Evolutionary conservation across 805 yeast species (phyloP).

Genomic region (Peterozyma toletana): DNA sequence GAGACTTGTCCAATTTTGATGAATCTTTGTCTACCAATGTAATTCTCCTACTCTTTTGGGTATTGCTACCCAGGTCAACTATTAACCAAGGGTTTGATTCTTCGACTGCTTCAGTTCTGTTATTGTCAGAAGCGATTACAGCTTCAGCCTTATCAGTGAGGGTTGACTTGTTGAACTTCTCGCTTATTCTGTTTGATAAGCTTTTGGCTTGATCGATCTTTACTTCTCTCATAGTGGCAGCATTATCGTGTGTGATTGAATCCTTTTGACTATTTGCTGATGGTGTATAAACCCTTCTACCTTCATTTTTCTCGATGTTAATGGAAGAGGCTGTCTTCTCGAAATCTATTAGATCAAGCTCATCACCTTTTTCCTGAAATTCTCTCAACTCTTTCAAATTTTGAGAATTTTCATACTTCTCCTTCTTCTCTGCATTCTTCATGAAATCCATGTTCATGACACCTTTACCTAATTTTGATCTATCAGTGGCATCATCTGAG

Average conservation of each 20-base stretch:
- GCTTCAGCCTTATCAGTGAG: constrained; percentile 11
- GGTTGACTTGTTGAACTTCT: constrained; percentile 10
- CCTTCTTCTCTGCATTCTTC: constrained; percentile 79
- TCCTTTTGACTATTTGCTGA: constrained; percentile 33
- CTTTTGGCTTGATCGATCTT: constrained; percentile 43
- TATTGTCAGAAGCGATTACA: constrained; percentile 4
- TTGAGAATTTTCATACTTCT: constrained; percentile 49
- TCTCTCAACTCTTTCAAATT: constrained; percentile 42
- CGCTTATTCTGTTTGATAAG: constrained; percentile 31
- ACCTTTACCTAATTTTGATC: constrained; percentile 68
- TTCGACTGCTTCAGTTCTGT: constrained; percentile 12
- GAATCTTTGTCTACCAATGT: constrained; percentile 42
- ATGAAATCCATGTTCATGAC: constrained; percentile 92
- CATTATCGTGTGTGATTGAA: constrained; percentile 27
- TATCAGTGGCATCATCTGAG: constrained; percentile 26
- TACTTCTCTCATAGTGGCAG: constrained; percentile 33
- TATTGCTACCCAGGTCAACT: constrained; percentile 19
- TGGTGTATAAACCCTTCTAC: constrained; percentile 79
- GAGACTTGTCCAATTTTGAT: constrained; percentile 39
- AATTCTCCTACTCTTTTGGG: constrained; percentile 37
- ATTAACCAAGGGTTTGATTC: constrained; percentile 45
- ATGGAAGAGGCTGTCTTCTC: constrained; percentile 31
- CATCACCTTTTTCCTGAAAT: constrained; percentile 37
- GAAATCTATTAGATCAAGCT: constrained; percentile 28
- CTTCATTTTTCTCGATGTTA: constrained; percentile 52